Evolutionary conservation across 1,284 basidiomycete genomes (phyloP), one percentile per base, ranked within the genome.

Genomic region (Apiotrichum gracile): DNA sequence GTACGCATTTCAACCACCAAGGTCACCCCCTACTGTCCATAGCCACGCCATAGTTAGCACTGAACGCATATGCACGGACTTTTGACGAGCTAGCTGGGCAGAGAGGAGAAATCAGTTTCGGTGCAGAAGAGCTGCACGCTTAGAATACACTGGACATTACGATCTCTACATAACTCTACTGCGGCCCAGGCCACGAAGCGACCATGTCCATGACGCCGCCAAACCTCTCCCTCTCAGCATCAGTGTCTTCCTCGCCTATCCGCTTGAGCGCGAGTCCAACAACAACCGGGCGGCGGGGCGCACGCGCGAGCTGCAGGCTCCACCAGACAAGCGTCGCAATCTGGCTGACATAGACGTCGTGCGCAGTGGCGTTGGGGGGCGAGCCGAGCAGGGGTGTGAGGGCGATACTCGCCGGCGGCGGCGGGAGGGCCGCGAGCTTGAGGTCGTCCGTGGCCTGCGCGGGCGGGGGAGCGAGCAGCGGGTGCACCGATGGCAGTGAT

Each of bases 311-410:
- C 73, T 66, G 82, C 75, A 54, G 77, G 1, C 62, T 68, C 33
- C 79, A 78, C 88, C 88, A 94, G 2, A 92, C 72, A 9, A 93
- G 79, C 0, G 89, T 89, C 0, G 91, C 88, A 42, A 91, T 85
- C 64, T 97, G 92, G 5, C 85, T 79, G 0, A 85, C 84, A 70
- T 93, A 96, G 0, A 94, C 78, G 39, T 85, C 84, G 68, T 93
- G 83, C 22, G 94, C 74, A 0, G 84, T 83, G 39, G 84, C 77
- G 2, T 83, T 81, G 2, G 74, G 75, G 4, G 79, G 72, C 13
- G 76, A 81, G 34, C 92, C 93, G 25, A 97, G 79, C 27, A 97
- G 74, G 0, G 85, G 82, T 0, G 82, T 86, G 40, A 92, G 78
- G 48, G 85, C 80, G 49, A 90, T 83, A 3, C 85, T 83, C 1